Evolutionary conservation across 805 yeast genomes (phyloP), one percentile per base, ranked within the genome.

Genomic region (Metschnikowia kofuensis): DNA sequence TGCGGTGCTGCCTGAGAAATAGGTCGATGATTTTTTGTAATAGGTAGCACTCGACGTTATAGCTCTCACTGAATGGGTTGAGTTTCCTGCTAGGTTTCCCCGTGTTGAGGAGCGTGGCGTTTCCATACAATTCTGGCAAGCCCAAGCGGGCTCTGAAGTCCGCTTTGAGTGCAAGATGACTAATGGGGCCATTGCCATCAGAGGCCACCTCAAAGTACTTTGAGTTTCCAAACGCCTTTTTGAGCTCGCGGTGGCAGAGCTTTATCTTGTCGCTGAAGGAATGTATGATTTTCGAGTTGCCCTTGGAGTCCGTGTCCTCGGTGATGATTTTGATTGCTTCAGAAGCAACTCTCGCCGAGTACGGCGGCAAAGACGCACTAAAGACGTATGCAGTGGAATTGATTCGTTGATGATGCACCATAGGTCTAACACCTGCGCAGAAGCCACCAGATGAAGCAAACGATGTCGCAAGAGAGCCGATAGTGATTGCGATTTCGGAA

Each of bases 321-420:
- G 56, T 45, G 38, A 89, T 70, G 37, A 81, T 65, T 13, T 71
- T 61, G 37, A 89, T 71, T 0, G 80, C 78, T 45, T 74, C 73
- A 1, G 87, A 78, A 1, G 79, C 79, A 2, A 84, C 83, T 48
- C 73, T 77, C 1, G 96, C 96, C 38, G 89, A 79, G 67, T 87
- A 92, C 26, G 97, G 95, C 11, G 99, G 98, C 64, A 92, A 79
- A 1, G 97, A 80, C 7, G 99, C 99, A 60, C 96, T 87, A 66
- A 89, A 94, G 52, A 94, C 94, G 64, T 89, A 94, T 2, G 96
- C 97, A 55, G 77, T 76, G 12, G 96, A 88, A 26, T 89, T 86
- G 60, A 94, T 85, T 65, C 96, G 83, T 75, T 94, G 99, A 70
- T 92, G 96, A 58, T 84, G 84, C 32, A 90, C 82, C 89, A 94